Evolutionary conservation across 192 early-diverging fungal genomes (phyloP), one percentile per base, ranked within the genome.

Genomic region (Dimargaris cristalligena): DNA sequence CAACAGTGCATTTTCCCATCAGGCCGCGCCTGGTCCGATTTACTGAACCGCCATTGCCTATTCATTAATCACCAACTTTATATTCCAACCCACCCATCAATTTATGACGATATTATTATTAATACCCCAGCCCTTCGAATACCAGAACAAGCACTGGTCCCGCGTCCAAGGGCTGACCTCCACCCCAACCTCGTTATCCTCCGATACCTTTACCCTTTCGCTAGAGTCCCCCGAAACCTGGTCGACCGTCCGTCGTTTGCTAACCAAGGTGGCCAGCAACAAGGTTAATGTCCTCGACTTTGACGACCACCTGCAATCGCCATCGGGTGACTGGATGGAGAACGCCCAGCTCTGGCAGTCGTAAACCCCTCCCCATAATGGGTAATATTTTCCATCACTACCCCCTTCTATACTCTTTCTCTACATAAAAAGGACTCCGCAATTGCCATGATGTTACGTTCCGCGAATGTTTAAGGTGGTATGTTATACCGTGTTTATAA

Each of bases 221-320:
- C n/a, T n/a, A n/a, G n/a, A n/a, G n/a, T n/a, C n/a, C n/a, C n/a
- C n/a, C n/a, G n/a, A n/a, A n/a, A n/a, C n/a, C n/a, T n/a, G n/a
- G n/a, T n/a, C n/a, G n/a, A n/a, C 6, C 6, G 46, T 47, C 46
- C 46, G 25, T 25, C 1, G 46, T 47, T 25, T 47, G 25, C 46
- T 47, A 22, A 47, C 20, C 20, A 47, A 47, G n/a, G 25, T 22
- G n/a, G 6, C 46, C 1, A 6, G 33, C 13, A 18, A 31, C 33
- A 29, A 20, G 20, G 52, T 20, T 29, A 4, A 30, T 13, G 9
- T 76, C 23, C 58, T 60, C 34, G 74, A 76, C 57, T 76, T 76
- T 76, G 74, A 76, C 52, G 70, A 72, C 57, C 74, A 76, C 33
- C 34, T 76, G 62, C 71, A 68, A 3, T 52, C 67, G 47, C 65